Base-by-base conservation (phyloP, 768 basidiomycete species). In the Mrakia blollopis region DNA sequence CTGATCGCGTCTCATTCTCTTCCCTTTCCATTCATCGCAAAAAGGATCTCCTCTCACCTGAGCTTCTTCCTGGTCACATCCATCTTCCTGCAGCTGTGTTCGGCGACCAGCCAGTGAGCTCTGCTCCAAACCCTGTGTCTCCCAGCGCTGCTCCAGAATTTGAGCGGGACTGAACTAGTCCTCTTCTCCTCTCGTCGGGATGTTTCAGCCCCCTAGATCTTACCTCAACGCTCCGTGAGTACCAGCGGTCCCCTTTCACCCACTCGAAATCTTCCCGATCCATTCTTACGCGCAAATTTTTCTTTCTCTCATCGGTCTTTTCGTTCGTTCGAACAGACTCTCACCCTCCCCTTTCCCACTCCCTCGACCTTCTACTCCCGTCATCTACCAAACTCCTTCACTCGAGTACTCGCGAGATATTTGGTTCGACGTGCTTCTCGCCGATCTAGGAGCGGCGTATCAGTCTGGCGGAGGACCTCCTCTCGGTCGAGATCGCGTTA, bases 391-490 rank as follows among this genome's bases (percentile, higher is more conserved):
- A 37, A 63, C 62, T 16, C 62, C 62, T 11, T 28, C 62, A 13
- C 23, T 63, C 62, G 62, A 63, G 62, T 63, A 63, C 62, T 37
- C 35, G 9, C 9, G 32, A 11, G 62, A 63, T 10, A 63, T 63
- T 32, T 63, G 62, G 62, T 63, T 63, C 62, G 62, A 63, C 62
- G 62, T 63, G 13, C 62, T 63, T 3, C 62, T 63, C 13, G 35
- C 18, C 62, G 62, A 63, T 35, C 62, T 63, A 3, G 62, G 30
- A 32, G 35, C 62, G 10, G 30, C 62, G 8, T 63, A 32, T 21
- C 62, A 63, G 62, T 32, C 62, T 13, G 62, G 28, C 13, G 62
- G 62, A 32, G 62, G 14, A 14, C 62, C 62, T 23, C 28, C 62
- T n/a, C 62, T 32, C 2, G 25, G 62, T 23, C 62, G 62, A 3